Base-by-base conservation (phyloP, 805 yeast species). In the Yarrowia sp. region DNA sequence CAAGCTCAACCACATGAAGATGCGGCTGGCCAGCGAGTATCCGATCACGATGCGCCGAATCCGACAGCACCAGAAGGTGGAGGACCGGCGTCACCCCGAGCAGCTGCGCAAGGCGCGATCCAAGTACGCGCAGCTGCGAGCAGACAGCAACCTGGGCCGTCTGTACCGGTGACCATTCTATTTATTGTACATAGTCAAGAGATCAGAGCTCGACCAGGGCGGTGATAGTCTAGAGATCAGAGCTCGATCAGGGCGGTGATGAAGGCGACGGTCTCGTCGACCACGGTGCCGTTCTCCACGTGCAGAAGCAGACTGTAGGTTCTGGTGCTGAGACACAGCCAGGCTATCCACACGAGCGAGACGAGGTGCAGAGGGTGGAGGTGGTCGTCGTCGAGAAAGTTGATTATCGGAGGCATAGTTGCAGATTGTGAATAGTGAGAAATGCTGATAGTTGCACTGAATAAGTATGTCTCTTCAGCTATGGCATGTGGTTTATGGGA, bases 1-100 rank as follows among this genome's bases (percentile, higher is more conserved):
- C 10, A 27, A 27, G 16, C 8, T 49, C 22, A 49, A 32, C 13
- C 19, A 16, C 12, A 19, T 49, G 19, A 33, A 33, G 22, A 6
- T 16, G 10, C 5, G 0, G 2, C 16, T 22, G 27, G 35, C 21
- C 6, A 6, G n/a, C 6, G 41, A 49, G 22, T 19, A 33, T 8
- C 39, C 56, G n/a, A 33, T 33, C 14, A 49, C 31, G 6, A 22
- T 49, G 56, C 18, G 56, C 12, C 29, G 56, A 21, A 32, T 49
- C 41, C 13, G 22, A 3, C 29, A 22, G 41, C 10, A 32, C 12
- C 56, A 32, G 10, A 21, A 10, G 22, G 22, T n/a, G 39, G 27
- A 24, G 6, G 56, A 49, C n/a, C 22, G 38, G 1, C n/a, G 6
- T 16, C 41, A 47, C 31, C 35, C 38, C 19, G 27, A 32, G 29